Evolutionary conservation across 1,284 basidiomycete genomes (phyloP), one percentile per base, ranked within the genome.

Genomic region (Sporisorium exsertum): DNA sequence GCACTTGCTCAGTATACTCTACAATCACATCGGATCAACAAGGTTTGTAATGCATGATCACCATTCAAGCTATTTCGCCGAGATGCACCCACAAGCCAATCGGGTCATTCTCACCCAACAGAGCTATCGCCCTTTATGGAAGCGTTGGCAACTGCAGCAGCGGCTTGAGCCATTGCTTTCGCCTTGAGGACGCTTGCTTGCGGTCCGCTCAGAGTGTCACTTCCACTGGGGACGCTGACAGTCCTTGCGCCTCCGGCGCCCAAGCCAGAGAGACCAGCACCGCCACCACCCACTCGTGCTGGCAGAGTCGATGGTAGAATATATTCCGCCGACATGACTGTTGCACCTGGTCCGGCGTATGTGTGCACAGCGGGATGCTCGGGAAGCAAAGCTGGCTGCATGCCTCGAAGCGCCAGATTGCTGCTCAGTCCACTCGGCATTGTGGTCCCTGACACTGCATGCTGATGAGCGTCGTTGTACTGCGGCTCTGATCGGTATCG

Each of bases 201-300:
- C 6, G 83, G 79, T 6, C 83, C 83, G 49, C 79, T 81, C 42
- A 83, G 65, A 2, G 73, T 79, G 58, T 84, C 83, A 52, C 80
- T 82, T 4, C 79, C 82, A 45, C 81, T 82, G 2, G 66, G 82
- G 0, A 81, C 56, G 52, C 81, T 82, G 5, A 84, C 83, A 3
- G 75, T 78, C 18, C 64, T 62, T 2, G 70, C 70, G 0, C 83
- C 81, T 13, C 83, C 83, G 1, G 83, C 83, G 10, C 82, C 83
- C 18, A 83, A 59, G 22, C 82, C 81, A 6, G 81, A 74, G n/a
- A 83, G 60, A 2, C 76, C 74, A 1, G 74, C 74, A 8, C 78
- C 78, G 1, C 71, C 67, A 2, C 50, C 50, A 18, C 26, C 43
- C 5, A 54, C 24, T 52, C 61, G 45, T 18, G 47, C 52, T 22